phyloP scores from a whole-genome alignment of 2,329 filamentous ascomycete genomes.

The Xylaria hypoxylon region DNA sequence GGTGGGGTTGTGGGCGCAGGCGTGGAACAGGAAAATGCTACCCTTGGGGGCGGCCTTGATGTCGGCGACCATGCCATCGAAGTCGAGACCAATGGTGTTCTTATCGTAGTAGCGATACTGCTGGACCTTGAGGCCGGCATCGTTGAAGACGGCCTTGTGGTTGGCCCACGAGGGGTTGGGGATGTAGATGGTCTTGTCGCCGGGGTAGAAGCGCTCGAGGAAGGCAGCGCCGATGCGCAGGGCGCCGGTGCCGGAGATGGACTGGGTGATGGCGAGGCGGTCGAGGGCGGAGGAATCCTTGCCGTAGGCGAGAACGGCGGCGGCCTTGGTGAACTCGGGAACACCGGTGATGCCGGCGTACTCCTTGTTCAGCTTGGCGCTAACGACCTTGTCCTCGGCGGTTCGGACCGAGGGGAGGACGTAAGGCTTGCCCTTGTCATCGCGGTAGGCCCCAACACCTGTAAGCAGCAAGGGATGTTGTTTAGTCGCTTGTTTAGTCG shows the following conservation, averaged over 20 bases:
- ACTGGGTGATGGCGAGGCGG: constrained; percentile 92
- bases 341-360: constrained; percentile 98
- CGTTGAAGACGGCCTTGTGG: constrained; percentile 95
- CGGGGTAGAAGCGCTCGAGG: constrained; percentile 89
- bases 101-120: constrained; percentile 99
- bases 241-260: constrained; percentile 97
- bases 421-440: constrained; percentile 97
- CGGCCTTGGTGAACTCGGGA: constrained; percentile 91
- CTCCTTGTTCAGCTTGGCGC: constrained; percentile 88
- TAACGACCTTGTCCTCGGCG: constrained; percentile 88
- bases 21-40: constrained; percentile 93
- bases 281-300: constrained; percentile 79
- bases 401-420: constrained; percentile 92
- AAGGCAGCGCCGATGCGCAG: constrained; percentile 95
- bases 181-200: constrained; percentile 95
- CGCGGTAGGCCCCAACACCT: constrained; percentile 98
- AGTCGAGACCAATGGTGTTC: constrained; percentile 97
- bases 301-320: constrained; percentile 91
- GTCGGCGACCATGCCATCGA: constrained; percentile 90
- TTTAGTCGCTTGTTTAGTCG: constrained; percentile 33
- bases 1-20: constrained; percentile 97
- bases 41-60: constrained; percentile 88
- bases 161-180: constrained; percentile 98
- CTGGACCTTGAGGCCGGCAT: constrained; percentile 89
- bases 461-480: neutral